Evolutionary conservation across 164 flowering plant species (phyloP).

Genomic region (Vitis labrusca): DNA sequence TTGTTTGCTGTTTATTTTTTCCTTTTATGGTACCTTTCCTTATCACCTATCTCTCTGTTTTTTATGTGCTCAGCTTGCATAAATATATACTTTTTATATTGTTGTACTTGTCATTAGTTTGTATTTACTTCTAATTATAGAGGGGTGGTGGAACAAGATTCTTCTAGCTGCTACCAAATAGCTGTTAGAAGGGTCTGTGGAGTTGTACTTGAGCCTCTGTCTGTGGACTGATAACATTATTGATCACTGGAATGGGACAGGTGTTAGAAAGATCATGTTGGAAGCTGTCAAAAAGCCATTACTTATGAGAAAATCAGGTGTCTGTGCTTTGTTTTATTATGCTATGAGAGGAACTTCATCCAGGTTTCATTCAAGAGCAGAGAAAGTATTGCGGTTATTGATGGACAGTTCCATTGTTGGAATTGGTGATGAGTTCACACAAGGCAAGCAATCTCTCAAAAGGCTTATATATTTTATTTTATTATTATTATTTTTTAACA

Average conservation of each 20-base stretch:
- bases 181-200: neutral
- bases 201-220: conserved; percentile 4
- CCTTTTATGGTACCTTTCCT: neutral
- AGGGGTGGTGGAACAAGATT: neutral
- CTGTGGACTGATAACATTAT: neutral
- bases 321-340: conserved; percentile 57
- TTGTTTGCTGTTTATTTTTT: neutral
- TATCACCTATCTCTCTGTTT: neutral
- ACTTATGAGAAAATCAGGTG: conserved; percentile 52
- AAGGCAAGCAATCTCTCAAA: conserved; percentile 36
- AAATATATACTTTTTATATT: neutral
- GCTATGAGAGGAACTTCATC: conserved; percentile 68
- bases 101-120: neutral
- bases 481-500: neutral
- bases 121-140: neutral
- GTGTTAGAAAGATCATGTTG: conserved; percentile 43
- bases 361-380: conserved; percentile 75
- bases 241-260: conserved; percentile 33
- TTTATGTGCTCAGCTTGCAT: neutral
- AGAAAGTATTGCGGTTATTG: conserved; percentile 46
- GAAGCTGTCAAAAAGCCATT: conserved; percentile 72
- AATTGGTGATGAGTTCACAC: conserved; percentile 37
- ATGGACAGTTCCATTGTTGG: conserved; percentile 30
- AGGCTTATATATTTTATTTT: neutral
- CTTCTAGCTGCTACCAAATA: neutral